Base-by-base conservation (phyloP, 192 early-diverging fungal species). In the Linnemannia zychae region DNA sequence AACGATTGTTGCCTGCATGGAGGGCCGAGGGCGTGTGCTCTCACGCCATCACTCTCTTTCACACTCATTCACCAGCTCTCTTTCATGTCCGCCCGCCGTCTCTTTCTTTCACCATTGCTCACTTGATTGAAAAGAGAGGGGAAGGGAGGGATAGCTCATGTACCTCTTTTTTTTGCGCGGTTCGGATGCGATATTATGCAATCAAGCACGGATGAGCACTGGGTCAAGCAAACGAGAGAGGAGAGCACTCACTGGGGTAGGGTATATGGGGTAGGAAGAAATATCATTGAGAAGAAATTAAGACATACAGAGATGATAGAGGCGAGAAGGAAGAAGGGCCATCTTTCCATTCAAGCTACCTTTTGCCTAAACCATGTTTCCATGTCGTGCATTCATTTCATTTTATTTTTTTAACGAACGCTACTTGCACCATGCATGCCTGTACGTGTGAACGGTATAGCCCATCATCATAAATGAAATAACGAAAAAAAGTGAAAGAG, bases 181-280 rank as follows among this genome's bases (percentile, higher is more conserved):
- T 63, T 63, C 28, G 28, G 28, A 63, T 63, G 57, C 57, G 57
- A 63, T 63, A 63, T 63, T 63, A 63, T 63, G 57, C 57, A 63
- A 63, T 63, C 57, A 63, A 63, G 57, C 28, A 63, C 9, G 24
- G 13, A 63, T 31, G 57, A 63, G 53, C 53, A 60, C 7, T 0
- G 53, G 53, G 24, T 18, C 53, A 57, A 11, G 22, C 9, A 3
- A 13, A 31, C 12, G 28, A 31, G 11, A 63, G 28, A 31, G 52
- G 28, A 22, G 22, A 24, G 57, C 28, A 24, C 24, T 9, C n/a
- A n/a, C n/a, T n/a, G n/a, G n/a, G n/a, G n/a, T n/a, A 28, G 57
- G 57, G 24, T 13, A n/a, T 9, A 63, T 63, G 28, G 24, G 57
- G 28, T 63, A 28, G 57, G 57, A 63, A 31, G 24, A 31, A 31